These are phyloP conservation scores for Tetragonia tetragonoides DNA, from an alignment of 148 eudicot genomes.

Conservation along the genomic window DNA sequence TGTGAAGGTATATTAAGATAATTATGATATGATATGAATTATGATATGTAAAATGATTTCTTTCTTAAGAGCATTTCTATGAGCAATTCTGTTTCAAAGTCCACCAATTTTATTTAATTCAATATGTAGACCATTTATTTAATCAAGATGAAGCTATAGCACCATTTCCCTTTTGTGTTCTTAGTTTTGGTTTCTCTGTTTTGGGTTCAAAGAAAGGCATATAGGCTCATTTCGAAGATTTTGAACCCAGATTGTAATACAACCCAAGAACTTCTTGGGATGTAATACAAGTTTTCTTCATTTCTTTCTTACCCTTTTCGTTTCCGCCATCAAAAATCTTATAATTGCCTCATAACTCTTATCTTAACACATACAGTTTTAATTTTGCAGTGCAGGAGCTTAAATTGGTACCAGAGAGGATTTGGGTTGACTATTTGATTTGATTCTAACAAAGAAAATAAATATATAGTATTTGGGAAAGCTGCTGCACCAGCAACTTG, in stretches of 20 bases:
- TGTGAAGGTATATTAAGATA: too few relatives aligned
- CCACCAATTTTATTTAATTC: neutral
- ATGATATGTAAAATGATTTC: neutral
- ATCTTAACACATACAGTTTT: too few relatives aligned
- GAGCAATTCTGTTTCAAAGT: neutral
- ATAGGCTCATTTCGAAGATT: neutral
- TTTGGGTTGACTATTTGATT: conserved; percentile 5
- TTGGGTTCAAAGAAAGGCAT: neutral
- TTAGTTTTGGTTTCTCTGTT: neutral
- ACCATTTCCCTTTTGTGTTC: neutral
- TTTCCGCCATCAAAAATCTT: neutral
- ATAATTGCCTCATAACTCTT: too few relatives aligned
- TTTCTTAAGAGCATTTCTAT: neutral
- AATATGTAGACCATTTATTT: neutral
- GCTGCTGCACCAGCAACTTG: conserved; percentile 32
- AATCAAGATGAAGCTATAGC: neutral
- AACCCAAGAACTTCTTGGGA: neutral
- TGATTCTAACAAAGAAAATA: neutral
- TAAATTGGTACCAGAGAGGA: conserved; percentile 1
- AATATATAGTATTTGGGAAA: neutral
- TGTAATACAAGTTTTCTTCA: neutral
- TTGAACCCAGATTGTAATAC: neutral
- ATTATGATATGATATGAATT: too few relatives aligned
- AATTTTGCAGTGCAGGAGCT: conserved; percentile 15
- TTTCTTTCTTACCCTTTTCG: neutral